phyloP scores from a whole-genome alignment of 1,284 basidiomycete species.

The Takashimella tepidaria region DNA sequence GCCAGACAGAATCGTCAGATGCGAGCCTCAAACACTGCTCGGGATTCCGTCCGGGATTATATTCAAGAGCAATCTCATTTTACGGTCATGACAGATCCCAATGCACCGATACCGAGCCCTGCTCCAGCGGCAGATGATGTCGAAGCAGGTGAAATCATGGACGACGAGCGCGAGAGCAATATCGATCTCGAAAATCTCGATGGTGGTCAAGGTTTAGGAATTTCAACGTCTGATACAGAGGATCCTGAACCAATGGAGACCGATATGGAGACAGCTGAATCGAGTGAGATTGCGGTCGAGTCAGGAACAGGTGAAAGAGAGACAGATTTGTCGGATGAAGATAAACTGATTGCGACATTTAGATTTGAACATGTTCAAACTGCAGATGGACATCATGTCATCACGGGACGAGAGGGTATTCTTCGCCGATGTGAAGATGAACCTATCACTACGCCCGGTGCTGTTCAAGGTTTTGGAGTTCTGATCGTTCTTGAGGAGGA shows the following conservation, averaged over 20 bases:
- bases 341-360: slow-evolving; percentile 53
- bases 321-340: slow-evolving; percentile 5
- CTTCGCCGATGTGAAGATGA: slow-evolving; percentile 74
- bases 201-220: not conserved
- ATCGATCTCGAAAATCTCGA: not conserved
- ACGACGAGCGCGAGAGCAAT: slow-evolving; percentile 1
- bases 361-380: slow-evolving; percentile 66
- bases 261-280: not conserved
- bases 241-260: not conserved
- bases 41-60: slow-evolving; percentile 30
- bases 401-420: slow-evolving; percentile 67
- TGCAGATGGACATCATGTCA: slow-evolving; percentile 66
- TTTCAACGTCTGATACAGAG: not conserved
- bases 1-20: slow-evolving; percentile 12
- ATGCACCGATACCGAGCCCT: slow-evolving; percentile 25
- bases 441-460: slow-evolving; percentile 79
- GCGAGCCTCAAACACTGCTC: slow-evolving; percentile 3
- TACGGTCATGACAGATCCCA: slow-evolving; percentile 31
- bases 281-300: not conserved
- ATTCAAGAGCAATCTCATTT: slow-evolving; percentile 35
- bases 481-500: slow-evolving; percentile 69
- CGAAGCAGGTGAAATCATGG: slow-evolving; percentile 1
- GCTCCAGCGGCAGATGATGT: slow-evolving; percentile 3
- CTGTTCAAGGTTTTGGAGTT: slow-evolving; percentile 80
- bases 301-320: slow-evolving; percentile 3